phyloP scores from a whole-genome alignment of 1,139 yeast species.

The Candida gigantensis region DNA sequence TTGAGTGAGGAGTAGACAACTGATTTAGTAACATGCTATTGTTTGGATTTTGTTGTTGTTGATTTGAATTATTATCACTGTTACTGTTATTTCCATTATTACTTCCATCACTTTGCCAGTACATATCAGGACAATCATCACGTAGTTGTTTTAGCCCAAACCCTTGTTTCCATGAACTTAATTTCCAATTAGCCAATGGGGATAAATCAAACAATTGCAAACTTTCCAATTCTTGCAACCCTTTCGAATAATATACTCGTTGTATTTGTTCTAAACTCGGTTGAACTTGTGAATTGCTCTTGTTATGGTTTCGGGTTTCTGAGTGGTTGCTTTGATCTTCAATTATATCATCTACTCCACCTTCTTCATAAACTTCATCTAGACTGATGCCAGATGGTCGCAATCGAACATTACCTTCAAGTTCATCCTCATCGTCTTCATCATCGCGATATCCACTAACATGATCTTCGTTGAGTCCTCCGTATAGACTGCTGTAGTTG shows the following conservation, averaged over 20 bases:
- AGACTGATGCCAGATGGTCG: constrained; percentile 5
- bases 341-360: constrained; percentile 3
- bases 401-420: constrained; percentile 3
- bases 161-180: constrained; percentile 75
- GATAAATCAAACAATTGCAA: constrained; percentile 72
- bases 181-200: constrained; percentile 81
- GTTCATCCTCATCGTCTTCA: constrained; percentile 4
- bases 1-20: constrained; percentile 75
- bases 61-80: constrained; percentile 16
- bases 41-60: constrained; percentile 16
- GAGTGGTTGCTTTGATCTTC: constrained; percentile 7
- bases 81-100: constrained; percentile 22
- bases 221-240: constrained; percentile 57
- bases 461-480: constrained; percentile 1
- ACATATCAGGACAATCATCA: constrained; percentile 72
- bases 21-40: constrained; percentile 33
- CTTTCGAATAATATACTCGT: constrained; percentile 45
- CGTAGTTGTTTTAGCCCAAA: constrained; percentile 70
- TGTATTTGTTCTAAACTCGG: constrained; percentile 43
- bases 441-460: constrained; percentile 3
- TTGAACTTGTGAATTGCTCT: constrained; percentile 16
- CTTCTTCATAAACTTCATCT: constrained; percentile 8
- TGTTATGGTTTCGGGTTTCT: constrained; percentile 1
- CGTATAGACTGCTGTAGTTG: constrained; percentile 8
- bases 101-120: constrained; percentile 95